Base-by-base conservation (phyloP, 2,329 filamentous ascomycete species). In the Karstenula rhodostoma region DNA sequence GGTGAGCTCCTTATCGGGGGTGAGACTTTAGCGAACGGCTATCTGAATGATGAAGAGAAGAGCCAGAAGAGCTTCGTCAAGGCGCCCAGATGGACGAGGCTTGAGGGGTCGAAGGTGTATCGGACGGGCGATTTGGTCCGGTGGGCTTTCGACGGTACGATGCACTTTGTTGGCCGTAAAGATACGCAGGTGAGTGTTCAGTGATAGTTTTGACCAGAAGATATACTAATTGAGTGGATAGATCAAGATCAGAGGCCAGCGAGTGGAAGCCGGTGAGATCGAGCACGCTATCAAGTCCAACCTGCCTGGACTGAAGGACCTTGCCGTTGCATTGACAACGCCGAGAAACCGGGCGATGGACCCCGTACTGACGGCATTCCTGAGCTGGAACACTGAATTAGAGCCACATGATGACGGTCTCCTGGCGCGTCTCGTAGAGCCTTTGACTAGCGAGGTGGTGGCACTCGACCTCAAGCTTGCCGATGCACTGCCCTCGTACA, bases 51-150 rank as follows among this genome's bases (percentile, higher is more conserved):
- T 60, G 9, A 66, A 15, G 56, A 29, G 13, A 59, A 65, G 58
- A 77, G 74, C 0, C 44, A 55, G 15, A 60, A 58, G 2, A 58
- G 61, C 0, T 79, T 78, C 61, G 67, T 78, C 8, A 53, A 71
- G 10, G 44, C 32, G 13, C 61, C 61, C 23, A 17, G 12, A 29
- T 59, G 40, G 57, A 51, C 32, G 9, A 6, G 19, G 13, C n/a
- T 37, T 51, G 19, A 7, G 5, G 19, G 8, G 8, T 22, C 47
- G 29, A 50, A 7, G 13, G n/a, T 51, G 12, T 51, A 51, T 51
- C 33, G 48, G 15, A 51, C 48, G 19, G 48, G 48, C 8, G 48
- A 51, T 25, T 25, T 51, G 19, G 48, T 40, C 4, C 32, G 48
- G 12, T 51, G 32, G 48, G 32, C 48, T 8, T 51, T 40, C n/a